Evolutionary conservation across 225 moss, liverwort and hornwort genomes (phyloP), one percentile per base, ranked within the genome.

Genomic region (Lunularia cruciata): DNA sequence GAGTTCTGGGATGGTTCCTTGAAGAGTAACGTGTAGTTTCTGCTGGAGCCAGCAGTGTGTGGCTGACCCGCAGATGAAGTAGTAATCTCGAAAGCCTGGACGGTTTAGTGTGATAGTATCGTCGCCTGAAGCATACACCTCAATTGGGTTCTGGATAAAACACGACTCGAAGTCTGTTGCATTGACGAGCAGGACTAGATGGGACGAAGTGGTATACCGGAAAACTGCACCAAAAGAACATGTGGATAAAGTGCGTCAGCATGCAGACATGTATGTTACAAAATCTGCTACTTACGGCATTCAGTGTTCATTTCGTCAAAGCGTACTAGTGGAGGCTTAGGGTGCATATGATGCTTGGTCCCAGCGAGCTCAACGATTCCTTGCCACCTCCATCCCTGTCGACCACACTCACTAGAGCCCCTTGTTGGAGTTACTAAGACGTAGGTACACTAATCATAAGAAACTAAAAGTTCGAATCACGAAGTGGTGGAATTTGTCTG

Each of bases 141-240:
- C 54, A 19, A 69, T 38, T 9, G 68, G 68, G 6, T 38, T 14
- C 12, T 18, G 52, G 34, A 69, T 0, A 12, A 23, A 14, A 39
- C 68, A 69, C 4, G 39, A 15, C 2, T 56, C 26, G 68, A 37
- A 69, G 26, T 19, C 31, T n/a, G 68, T 3, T 0, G 9, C 13
- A 39, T 38, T 56, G 39, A 69, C 56, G 3, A n/a, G 38, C 35
- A 54, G 37, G 27, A 69, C 68, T 6, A 3, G 13, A 27, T 69
- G 68, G 4, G 12, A 7, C 18, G 0, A 12, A 3, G 15, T 27
- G 0, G 36, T 11, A 18, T 53, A 69, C 19, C 5, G 37, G 55
- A 69, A 69, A 69, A 69, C 68, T 69, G 68, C 68, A 69, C 6
- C 27, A 15, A 12, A 10, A 23, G 14, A 61, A 20, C 22, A 61